A percentile compares a stretch with the other conserved stretches of the same genome.
These are phyloP conservation scores for Daldinia loculata DNA, from an alignment of 495 filamentous ascomycete species.

Conservation along the genomic window DNA sequence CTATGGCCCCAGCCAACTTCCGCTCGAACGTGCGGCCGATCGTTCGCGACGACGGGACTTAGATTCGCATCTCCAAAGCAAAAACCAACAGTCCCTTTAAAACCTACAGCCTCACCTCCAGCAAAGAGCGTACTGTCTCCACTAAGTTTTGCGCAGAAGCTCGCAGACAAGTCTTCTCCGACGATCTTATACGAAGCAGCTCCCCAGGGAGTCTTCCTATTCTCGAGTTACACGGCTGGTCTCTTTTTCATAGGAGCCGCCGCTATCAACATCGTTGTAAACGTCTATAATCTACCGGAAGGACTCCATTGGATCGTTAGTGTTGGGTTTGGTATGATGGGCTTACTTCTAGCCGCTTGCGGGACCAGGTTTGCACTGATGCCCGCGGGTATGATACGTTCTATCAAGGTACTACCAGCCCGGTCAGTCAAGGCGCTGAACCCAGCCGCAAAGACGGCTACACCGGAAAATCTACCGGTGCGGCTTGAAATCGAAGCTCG, in stretches of 20 bases:
- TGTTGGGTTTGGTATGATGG: conserved; percentile 54
- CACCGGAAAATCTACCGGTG: conserved; percentile 22
- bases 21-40: conserved; percentile 38
- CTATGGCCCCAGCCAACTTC: conserved; percentile 37
- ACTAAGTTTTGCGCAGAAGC: conserved; percentile 50
- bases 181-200: conserved; percentile 68
- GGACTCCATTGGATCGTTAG: conserved; percentile 56
- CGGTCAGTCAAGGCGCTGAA: conserved; percentile 7
- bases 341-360: conserved; percentile 54
- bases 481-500: conserved; percentile 51
- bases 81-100: not conserved
- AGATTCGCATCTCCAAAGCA: conserved; percentile 23
- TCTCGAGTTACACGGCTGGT: conserved; percentile 63
- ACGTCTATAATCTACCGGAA: conserved; percentile 53
- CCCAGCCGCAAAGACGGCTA: not conserved
- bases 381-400: conserved; percentile 51
- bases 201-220: conserved; percentile 66
- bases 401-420: conserved; percentile 52
- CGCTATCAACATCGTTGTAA: conserved; percentile 61
- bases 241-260: conserved; percentile 67
- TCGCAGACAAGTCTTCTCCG: conserved; percentile 53
- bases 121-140: conserved; percentile 1
- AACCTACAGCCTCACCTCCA: not conserved
- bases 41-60: conserved; percentile 52
- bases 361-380: conserved; percentile 58